These are phyloP conservation scores for Solanum hybrid DNA, from an alignment of 305 asterid species.

Conservation along the genomic window DNA sequence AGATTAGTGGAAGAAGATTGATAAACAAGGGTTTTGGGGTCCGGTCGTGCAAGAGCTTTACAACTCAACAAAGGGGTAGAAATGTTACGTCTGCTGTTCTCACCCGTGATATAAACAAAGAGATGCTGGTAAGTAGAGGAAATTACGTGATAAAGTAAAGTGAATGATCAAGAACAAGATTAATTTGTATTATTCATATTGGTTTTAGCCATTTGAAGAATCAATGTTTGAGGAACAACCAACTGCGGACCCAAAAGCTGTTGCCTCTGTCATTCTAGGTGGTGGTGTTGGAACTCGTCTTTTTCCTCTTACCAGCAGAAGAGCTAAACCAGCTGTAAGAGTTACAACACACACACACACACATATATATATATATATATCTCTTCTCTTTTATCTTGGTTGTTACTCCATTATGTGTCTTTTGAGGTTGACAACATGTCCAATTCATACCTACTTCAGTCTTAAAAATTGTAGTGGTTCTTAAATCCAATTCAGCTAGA, in stretches of 20 bases:
- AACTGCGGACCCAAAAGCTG: conserved; percentile 61
- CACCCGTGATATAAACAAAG: conserved; percentile 54
- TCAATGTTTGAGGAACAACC: conserved; percentile 27
- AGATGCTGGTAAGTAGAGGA: conserved; percentile 35
- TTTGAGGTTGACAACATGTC: background rate
- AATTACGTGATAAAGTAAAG: background rate
- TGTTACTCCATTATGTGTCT: background rate
- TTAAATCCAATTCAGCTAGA: background rate
- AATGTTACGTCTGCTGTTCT: conserved; percentile 49
- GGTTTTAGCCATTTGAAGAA: conserved; percentile 42
- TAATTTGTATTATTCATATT: background rate
- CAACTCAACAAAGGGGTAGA: conserved; percentile 15
- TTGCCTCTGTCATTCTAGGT: conserved; percentile 81
- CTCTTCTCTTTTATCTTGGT: background rate
- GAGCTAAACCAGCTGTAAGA: conserved; percentile 96
- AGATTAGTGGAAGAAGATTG: conserved; percentile 19
- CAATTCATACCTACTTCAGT: background rate
- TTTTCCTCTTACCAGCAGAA: conserved; percentile 82
- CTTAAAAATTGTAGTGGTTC: background rate
- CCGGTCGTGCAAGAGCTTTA: background rate
- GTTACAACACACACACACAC: background rate
- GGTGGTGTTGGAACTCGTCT: conserved; percentile 99
- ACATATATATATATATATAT: background rate
- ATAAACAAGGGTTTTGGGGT: conserved; percentile 26
- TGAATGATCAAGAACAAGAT: background rate